A percentile compares a stretch with the other conserved stretches of the same genome.
Evolutionary conservation across 2,329 filamentous ascomycete genomes (phyloP).

Genomic region (Pleomassaria siparia): DNA sequence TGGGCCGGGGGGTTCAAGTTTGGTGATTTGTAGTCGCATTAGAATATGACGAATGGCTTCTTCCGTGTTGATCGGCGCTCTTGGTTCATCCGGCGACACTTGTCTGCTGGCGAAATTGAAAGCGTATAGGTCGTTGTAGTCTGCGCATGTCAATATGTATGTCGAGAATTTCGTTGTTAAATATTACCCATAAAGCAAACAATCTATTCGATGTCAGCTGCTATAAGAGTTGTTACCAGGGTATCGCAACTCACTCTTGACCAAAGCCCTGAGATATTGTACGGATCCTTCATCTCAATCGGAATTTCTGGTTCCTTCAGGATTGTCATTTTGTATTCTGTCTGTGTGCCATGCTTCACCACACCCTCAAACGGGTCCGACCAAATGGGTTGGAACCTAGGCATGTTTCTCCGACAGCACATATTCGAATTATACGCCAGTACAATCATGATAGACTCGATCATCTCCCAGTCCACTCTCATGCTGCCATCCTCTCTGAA

Average conservation of each 20-base stretch:
- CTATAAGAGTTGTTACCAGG: background rate
- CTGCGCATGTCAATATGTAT: constrained; percentile 30
- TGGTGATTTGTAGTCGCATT: constrained; percentile 64
- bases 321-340: constrained; percentile 15
- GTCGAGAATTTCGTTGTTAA: background rate
- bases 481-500: constrained; percentile 65
- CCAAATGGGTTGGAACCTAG: constrained; percentile 33
- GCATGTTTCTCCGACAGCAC: constrained; percentile 27
- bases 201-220: constrained; percentile 33
- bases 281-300: constrained; percentile 65
- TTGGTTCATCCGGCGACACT: constrained; percentile 41
- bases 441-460: constrained; percentile 73
- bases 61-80: constrained; percentile 59
- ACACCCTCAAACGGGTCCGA: constrained; percentile 30
- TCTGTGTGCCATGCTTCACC: constrained; percentile 16
- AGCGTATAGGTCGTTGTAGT: constrained; percentile 71
- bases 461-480: constrained; percentile 75
- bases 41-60: constrained; percentile 72
- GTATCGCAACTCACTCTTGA: constrained; percentile 57
- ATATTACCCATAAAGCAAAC: constrained; percentile 47
- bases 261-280: constrained; percentile 71
- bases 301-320: constrained; percentile 41
- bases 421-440: constrained; percentile 59
- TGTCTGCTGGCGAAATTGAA: constrained; percentile 63
- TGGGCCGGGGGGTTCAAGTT: constrained; percentile 60